Evolutionary conservation across 768 basidiomycete genomes (phyloP), one percentile per base, ranked within the genome.

Genomic region (Astraeus odoratus): DNA sequence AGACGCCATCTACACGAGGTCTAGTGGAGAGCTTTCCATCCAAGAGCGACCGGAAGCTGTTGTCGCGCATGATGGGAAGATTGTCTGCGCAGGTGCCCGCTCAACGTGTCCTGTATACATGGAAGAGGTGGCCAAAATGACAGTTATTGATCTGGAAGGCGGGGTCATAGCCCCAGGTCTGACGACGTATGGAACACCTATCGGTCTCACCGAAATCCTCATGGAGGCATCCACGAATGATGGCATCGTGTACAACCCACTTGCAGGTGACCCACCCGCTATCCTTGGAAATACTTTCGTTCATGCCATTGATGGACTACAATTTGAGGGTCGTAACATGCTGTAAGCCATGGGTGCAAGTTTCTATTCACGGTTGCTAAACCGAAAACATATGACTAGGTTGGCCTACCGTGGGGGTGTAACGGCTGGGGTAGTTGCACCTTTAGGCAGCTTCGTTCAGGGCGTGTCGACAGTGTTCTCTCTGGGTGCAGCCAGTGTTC

Each of bases 281-380:
- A 62, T 85, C 23, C 39, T 80, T 5, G 82, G 78, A 5, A 62
- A 69, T n/a, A 65, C 68, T 0, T 53, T 87, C n/a, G 64, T 79
- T 8, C 74, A 75, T 27, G 87, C 83, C n/a, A 75, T 71, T 0
- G 88, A 91, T 59, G 86, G 87, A 0, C 68, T 86, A n/a, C 64
- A 76, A 38, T 88, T 81, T 57, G 76, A 71, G 0, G 81, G 80
- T 9, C 72, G 84, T 27, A 76, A 86, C 63, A 79, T 83, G 19
- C 67, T 86, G 85, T 86, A 58, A 53, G 84, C 74, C 20, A 8
- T 18, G 19, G 24, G 8, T 12, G 15, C 31, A 10, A 45, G 35
- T 12, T 7, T 37, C 33, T 39, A 20, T 15, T 34, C 53, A 29
- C 35, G 8, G 18, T 48, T 36, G 29, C 18, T 16, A 24, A 24